A percentile compares a stretch with the other conserved stretches of the same genome.
These are phyloP conservation scores for Pythium utonaiense DNA, from an alignment of 352 stramenopile species.

Conservation along the genomic window DNA sequence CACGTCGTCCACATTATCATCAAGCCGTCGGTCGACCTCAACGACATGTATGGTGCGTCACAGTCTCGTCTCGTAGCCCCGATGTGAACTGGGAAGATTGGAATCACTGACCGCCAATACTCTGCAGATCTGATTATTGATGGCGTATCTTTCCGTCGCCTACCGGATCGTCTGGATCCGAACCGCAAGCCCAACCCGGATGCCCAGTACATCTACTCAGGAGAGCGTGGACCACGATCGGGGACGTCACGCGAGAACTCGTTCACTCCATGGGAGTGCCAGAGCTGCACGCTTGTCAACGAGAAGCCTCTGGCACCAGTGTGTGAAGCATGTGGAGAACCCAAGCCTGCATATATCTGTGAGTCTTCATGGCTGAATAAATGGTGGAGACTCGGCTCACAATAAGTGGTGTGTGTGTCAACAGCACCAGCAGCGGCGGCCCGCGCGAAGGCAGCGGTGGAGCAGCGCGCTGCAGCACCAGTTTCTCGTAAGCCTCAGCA, in stretches of 20 bases:
- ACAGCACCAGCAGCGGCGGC: constrained; percentile 43
- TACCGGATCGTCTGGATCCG: constrained; percentile 54
- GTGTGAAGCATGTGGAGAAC: constrained; percentile 64
- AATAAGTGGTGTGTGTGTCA: too few species aligned
- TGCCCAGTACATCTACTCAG: constrained; percentile 45
- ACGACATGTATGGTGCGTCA: constrained; percentile 80
- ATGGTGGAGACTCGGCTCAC: too few species aligned
- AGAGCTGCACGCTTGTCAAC: constrained; percentile 73
- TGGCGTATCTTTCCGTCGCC: constrained; percentile 68
- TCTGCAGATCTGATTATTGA: constrained; percentile 74
- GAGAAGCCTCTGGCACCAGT: constrained; percentile 68
- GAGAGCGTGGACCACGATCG: constrained; percentile 19
- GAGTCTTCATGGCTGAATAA: constrained; percentile 25
- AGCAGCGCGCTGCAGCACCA: constrained; percentile 21
- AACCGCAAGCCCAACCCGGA: constrained; percentile 27
- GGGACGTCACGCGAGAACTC: constrained; percentile 44
- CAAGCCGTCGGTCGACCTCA: constrained; percentile 81
- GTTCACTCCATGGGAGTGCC: constrained; percentile 69
- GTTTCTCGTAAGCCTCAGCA: constrained; percentile 8
- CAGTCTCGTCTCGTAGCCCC: too few species aligned
- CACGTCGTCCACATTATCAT: constrained; percentile 85
- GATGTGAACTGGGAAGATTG: too few species aligned
- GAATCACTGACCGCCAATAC: not conserved
- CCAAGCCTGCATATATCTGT: constrained; percentile 68
- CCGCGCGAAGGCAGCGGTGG: constrained; percentile 42